Base-by-base conservation (phyloP, 1,284 basidiomycete genomes). In the Abortiporus biennis region DNA sequence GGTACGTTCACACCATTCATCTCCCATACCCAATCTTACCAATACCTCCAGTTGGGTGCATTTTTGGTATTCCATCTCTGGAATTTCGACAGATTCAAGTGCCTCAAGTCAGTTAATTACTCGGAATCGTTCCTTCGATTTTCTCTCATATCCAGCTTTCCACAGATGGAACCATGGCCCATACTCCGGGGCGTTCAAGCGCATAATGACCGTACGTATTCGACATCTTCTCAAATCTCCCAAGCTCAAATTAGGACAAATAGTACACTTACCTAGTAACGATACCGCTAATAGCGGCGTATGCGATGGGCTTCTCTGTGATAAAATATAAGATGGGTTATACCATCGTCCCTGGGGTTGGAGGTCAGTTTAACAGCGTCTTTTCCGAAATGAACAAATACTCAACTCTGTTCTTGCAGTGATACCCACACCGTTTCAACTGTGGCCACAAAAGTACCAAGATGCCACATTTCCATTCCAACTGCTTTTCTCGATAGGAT, bases 81-180 rank as follows among this genome's bases (percentile, higher is more conserved):
- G 80, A 80, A 78, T 3, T 88, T 84, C 56, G 85, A 88, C 57
- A 69, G 72, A 39, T 88, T 88, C 66, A 76, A 71, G 51, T 87
- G 83, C 57, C 57, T 87, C 36, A 75, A 55, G 84, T 84, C 50
- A 51, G 73, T 56, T 12, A 21, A 22, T 8, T 3, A 19, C 12
- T 30, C n/a, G 13, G 11, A n/a, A 6, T 12, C 12, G 19, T 6
- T 27, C 17, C 6, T 37, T 15, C 36, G 37, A 37, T 24, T 21
- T 24, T 24, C 6, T 23, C 4, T 30, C 19, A 17, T 6, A 23
- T 42, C 25, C 3, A 21, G 4, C 13, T 3, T n/a, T 36, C n/a
- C 22, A 17, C 41, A 85, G 84, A 57, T 86, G 81, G 82, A 75
- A 76, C 49, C 74, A 72, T 31, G 77, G 79, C 1, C 71, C 74